Conservation (phyloP, 257 asterid species). For the Solanum corneliomulleri region DNA sequence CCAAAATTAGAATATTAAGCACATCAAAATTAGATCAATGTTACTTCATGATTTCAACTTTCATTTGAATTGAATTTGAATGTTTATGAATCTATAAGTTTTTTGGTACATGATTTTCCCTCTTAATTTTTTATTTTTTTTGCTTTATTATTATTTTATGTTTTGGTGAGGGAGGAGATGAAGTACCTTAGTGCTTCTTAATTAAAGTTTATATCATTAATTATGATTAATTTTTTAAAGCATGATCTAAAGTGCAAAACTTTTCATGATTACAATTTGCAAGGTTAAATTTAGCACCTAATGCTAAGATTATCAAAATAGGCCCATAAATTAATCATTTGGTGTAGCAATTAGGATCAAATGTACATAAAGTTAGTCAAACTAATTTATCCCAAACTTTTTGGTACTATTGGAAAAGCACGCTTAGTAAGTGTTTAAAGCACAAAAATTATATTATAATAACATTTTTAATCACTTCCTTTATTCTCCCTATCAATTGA, state of each 20-base stretch:
- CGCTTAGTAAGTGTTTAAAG: neutral
- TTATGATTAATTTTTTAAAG: neutral
- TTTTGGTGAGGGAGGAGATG: neutral
- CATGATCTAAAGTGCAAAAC: neutral
- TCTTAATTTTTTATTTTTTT: no score
- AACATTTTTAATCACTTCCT: neutral
- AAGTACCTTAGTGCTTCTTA: neutral
- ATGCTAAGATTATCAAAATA: neutral
- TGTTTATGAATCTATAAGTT: neutral
- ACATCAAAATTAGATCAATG: neutral
- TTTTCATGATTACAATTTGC: neutral
- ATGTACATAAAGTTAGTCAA: constrained; percentile 18
- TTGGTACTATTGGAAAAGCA: neutral
- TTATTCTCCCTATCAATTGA: neutral
- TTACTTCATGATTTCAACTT: neutral
- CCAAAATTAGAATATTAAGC: neutral
- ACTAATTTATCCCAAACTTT: constrained; percentile 11
- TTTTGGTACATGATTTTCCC: neutral
- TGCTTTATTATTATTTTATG: neutral
- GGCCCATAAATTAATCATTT: constrained; percentile 15
- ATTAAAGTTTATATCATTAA: neutral
- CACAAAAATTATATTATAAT: constrained; percentile 3
- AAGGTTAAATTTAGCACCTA: neutral
- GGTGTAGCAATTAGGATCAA: constrained; percentile 18
- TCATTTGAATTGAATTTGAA: neutral